phyloP scores from a whole-genome alignment of 2,329 filamentous ascomycete genomes.

The Stachybotrys elegans region DNA sequence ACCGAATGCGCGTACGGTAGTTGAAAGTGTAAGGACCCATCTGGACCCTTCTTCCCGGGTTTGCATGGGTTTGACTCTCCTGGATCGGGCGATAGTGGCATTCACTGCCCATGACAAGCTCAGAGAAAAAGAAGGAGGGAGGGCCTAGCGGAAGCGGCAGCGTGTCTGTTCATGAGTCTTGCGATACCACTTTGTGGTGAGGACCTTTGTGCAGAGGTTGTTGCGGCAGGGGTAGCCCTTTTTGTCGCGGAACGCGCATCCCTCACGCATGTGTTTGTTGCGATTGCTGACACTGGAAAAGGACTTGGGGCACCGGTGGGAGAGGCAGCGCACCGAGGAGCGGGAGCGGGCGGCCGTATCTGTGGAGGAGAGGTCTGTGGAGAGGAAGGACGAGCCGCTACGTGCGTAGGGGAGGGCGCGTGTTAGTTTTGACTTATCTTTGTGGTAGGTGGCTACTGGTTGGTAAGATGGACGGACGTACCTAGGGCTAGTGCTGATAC shows the following conservation, averaged over 20 bases:
- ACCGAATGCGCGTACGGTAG: no score
- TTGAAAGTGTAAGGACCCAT: no score
- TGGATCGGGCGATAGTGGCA: no score
- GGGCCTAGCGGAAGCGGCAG: conserved; percentile 19
- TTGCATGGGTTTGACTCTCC: no score
- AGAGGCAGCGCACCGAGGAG: conserved; percentile 13
- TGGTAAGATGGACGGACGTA: no score
- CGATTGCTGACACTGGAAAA: conserved; percentile 25
- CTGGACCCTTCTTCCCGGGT: no score
- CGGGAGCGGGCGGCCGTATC: conserved; percentile 6
- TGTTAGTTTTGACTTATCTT: no score
- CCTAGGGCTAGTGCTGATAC: not conserved
- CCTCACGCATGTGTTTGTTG: conserved; percentile 25
- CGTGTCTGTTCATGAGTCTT: conserved; percentile 19
- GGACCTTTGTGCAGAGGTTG: conserved; percentile 14
- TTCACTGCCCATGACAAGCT: no score
- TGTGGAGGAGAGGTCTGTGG: conserved; percentile 7
- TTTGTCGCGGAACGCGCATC: conserved; percentile 17
- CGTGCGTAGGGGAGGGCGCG: no score
- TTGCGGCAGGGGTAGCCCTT: conserved; percentile 19
- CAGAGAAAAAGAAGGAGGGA: no score
- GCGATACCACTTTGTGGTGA: conserved; percentile 24
- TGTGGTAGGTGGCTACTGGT: no score
- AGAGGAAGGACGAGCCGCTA: conserved; percentile 7
- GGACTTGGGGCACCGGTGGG: conserved; percentile 17